phyloP scores from a whole-genome alignment of 2,329 filamentous ascomycete species.

The Colletotrichum viniferum region DNA sequence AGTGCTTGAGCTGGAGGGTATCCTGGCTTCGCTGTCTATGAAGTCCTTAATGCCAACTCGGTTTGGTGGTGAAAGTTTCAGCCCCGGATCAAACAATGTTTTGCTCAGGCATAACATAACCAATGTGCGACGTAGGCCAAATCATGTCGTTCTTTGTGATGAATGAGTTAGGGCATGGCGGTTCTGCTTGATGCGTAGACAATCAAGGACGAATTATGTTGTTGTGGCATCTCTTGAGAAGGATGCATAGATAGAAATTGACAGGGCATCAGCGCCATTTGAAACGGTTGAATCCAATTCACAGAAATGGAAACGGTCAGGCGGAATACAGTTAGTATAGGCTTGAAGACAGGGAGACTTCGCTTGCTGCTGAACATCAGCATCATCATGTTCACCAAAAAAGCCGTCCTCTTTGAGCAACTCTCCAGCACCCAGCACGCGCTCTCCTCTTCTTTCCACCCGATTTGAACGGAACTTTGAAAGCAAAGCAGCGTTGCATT shows the following conservation, averaged over 20 bases:
- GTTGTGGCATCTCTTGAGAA: not conserved
- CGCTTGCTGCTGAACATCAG: not conserved
- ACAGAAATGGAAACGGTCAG: accelerated
- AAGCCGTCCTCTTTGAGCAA: not conserved
- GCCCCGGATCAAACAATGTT: not conserved
- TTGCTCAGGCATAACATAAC: not conserved
- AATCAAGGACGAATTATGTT: not conserved
- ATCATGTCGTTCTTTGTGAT: not conserved
- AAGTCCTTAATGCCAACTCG: not conserved
- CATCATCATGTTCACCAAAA: not conserved
- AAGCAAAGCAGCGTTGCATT: no score
- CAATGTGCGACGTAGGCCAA: no score
- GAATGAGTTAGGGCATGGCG: not conserved
- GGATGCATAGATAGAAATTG: not conserved
- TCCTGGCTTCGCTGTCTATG: not conserved
- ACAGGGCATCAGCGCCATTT: not conserved
- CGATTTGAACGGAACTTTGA: no score
- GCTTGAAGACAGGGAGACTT: not conserved
- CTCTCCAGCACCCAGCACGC: not conserved
- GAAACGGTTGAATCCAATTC: not conserved
- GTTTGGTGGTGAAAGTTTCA: not conserved
- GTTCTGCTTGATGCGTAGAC: not conserved
- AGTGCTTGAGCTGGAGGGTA: not conserved
- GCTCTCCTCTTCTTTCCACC: not conserved
- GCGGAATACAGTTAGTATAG: not conserved